These are phyloP conservation scores for Lodderomyces pseudojiufengensis DNA, from an alignment of 1,139 yeast genomes.

Conservation along the genomic window DNA sequence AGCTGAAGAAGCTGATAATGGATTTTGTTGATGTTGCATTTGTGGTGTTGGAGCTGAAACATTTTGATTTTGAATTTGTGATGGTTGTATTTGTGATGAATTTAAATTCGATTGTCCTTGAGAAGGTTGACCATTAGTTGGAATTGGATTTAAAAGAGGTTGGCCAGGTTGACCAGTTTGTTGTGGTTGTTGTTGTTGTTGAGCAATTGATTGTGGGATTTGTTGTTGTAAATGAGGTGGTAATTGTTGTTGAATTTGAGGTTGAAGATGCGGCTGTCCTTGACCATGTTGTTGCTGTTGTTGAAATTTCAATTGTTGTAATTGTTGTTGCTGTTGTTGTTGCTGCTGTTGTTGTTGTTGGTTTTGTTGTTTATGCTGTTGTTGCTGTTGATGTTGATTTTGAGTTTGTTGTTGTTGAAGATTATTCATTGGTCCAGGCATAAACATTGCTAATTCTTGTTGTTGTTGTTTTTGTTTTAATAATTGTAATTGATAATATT, in stretches of 20 bases:
- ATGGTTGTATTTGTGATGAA: constrained; percentile 15
- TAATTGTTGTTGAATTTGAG: constrained; percentile 8
- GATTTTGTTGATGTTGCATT: constrained; percentile 7
- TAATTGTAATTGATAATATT: constrained; percentile 67
- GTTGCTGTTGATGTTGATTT: constrained; percentile 8
- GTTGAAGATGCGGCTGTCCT: neutral
- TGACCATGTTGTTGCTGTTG: constrained; percentile 8
- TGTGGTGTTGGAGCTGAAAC: no score
- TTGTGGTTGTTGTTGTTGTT: constrained; percentile 18
- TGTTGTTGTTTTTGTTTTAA: constrained; percentile 63
- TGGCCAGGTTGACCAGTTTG: constrained; percentile 3
- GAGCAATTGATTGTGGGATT: constrained; percentile 12
- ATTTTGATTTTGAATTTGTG: constrained; percentile 3
- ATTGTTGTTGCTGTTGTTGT: constrained; percentile 10
- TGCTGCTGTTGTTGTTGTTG: constrained; percentile 8
- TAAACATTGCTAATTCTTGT: constrained; percentile 20
- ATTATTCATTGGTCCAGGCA: constrained; percentile 33
- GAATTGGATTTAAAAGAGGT: constrained; percentile 17
- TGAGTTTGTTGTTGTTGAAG: constrained; percentile 12
- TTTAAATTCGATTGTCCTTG: constrained; percentile 12
- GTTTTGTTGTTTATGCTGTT: constrained; percentile 13
- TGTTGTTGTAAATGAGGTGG: constrained; percentile 9
- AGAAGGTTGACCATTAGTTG: constrained; percentile 10
- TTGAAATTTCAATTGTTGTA: constrained; percentile 3
- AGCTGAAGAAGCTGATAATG: constrained; percentile 23